Evolutionary conservation across 2,329 filamentous ascomycete species (phyloP), one percentile per base, ranked within the genome.

Genomic region (Coniochaeta hoffmannii): DNA sequence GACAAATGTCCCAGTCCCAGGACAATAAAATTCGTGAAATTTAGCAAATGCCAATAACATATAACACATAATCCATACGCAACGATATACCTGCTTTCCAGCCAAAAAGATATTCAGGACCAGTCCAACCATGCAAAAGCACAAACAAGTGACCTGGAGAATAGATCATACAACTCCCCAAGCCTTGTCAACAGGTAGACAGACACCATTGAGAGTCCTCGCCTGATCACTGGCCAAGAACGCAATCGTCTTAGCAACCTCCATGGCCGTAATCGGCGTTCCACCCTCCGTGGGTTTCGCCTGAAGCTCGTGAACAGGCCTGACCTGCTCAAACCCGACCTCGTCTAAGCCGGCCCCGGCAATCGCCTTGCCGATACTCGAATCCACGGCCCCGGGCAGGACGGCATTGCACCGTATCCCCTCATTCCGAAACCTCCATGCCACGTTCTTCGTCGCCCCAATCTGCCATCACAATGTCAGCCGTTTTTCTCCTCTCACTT

Each of bases 391-490:
- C 2, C 65, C 65, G 2, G 75, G 74, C 4, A 75, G 67, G 4
- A 77, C 66, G 19, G 70, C 73, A 59, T 77, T 77, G 59, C 73
- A 76, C 8, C 74, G 66, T 51, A 78, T 75, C 8, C 70, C 69
- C 30, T 76, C 70, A 35, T 73, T 67, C 22, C 68, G 68, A 57
- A 76, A 76, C 6, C 72, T 65, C 69, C 72, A 77, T 15, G 75
- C 74, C 0, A 75, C 72, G 55, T 76, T 76, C 59, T 75, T 76
- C 1, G 74, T 77, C 10, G 73, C 72, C 8, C 74, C 74, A 11
- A 75, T 64, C 68, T 71, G 38, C 11, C 9, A 11, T 24, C 17
- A 44, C 10, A 26, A 5, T 44, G 19, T 24, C 11, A 46, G 41
- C 17, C 2, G n/a, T n/a, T n/a, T n/a, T n/a, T n/a, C 15, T 10